Base-by-base conservation (phyloP, 306 rosid genomes). In the Cicer pinnatifidum region DNA sequence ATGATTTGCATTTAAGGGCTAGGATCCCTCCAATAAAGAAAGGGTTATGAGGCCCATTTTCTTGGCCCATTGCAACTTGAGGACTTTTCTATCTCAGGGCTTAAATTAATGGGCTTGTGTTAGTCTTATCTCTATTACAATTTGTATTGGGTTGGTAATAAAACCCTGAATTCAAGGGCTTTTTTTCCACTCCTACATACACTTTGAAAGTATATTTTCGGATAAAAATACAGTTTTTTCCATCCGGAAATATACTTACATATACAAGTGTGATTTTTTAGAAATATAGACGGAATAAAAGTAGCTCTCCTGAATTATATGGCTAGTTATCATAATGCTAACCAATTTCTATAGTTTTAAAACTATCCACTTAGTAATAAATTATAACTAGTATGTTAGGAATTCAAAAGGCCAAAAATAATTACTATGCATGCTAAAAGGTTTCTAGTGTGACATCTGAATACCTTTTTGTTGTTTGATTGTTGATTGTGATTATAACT, bases 371-470 rank as follows among this genome's bases (percentile, higher is more conserved):
- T 28, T 28, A 3, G 5, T 28, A 28, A 28, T 28, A 28, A 28
- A 28, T 28, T 28, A 3, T 28, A 28, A 28, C 35, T 28, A 28
- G 5, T 28, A 28, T 28, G 35, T 3, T 28, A 28, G 35, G 35
- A 28, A 28, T 28, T 3, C 35, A 28, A 28, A 28, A 28, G 5
- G 35, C 35, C 41, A 11, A 44, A 10, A 12, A 44, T 28, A 28
- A 53, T 43, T 54, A 53, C 3, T 37, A 12, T 57, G n/a, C 6
- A 19, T 52, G 44, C 44, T 52, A 23, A 20, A 66, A 3, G 10
- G 54, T 41, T 53, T 53, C 59, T 13, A 33, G 63, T 69, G 2
- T 76, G 44, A 73, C 39, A 59, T 37, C 17, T 57, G 3, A 68
- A 33, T 33, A 15, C 9, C 62, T 16, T 67, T 51, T 43, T 43